These are phyloP conservation scores for Trametes gibbosa DNA, from an alignment of 768 basidiomycete species.

Conservation along the genomic window DNA sequence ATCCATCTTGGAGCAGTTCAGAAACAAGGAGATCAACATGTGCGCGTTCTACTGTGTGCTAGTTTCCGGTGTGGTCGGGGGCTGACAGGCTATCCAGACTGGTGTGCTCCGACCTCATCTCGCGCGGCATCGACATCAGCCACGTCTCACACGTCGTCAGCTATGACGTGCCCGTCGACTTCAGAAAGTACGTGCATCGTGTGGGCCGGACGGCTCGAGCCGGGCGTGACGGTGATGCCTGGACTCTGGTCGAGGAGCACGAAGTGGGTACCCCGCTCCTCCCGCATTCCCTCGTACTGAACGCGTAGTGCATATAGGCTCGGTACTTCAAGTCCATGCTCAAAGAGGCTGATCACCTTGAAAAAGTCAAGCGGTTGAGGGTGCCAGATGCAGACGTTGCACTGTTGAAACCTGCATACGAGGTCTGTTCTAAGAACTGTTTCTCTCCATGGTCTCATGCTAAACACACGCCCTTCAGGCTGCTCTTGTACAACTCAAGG, in stretches of 20 bases:
- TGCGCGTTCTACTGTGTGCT: slow-evolving; percentile 35
- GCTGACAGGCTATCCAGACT: slow-evolving; percentile 47
- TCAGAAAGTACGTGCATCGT: slow-evolving; percentile 97
- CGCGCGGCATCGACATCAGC: slow-evolving; percentile 93
- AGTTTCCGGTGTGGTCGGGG: background rate
- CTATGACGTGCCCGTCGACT: slow-evolving; percentile 96
- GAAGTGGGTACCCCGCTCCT: slow-evolving; percentile 47
- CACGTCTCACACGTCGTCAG: slow-evolving; percentile 91
- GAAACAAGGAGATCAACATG: slow-evolving; percentile 79
- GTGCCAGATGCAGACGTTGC: slow-evolving; percentile 61
- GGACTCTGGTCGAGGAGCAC: slow-evolving; percentile 95
- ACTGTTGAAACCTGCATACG: slow-evolving; percentile 58
- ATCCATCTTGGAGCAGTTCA: slow-evolving; percentile 76
- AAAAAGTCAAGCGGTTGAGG: slow-evolving; percentile 64
- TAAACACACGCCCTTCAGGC: slow-evolving; percentile 17
- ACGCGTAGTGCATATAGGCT: slow-evolving; percentile 46
- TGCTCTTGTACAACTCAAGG: slow-evolving; percentile 31
- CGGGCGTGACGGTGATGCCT: slow-evolving; percentile 83
- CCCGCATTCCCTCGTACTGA: background rate
- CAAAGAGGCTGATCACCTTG: slow-evolving; percentile 65
- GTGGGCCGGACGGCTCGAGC: slow-evolving; percentile 96
- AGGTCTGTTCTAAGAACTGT: slow-evolving; percentile 41
- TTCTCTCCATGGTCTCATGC: background rate
- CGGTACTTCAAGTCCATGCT: slow-evolving; percentile 86
- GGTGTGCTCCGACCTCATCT: slow-evolving; percentile 95